These are phyloP conservation scores for Abortiporus biennis DNA, from an alignment of 1,284 basidiomycete genomes.

Conservation along the genomic window DNA sequence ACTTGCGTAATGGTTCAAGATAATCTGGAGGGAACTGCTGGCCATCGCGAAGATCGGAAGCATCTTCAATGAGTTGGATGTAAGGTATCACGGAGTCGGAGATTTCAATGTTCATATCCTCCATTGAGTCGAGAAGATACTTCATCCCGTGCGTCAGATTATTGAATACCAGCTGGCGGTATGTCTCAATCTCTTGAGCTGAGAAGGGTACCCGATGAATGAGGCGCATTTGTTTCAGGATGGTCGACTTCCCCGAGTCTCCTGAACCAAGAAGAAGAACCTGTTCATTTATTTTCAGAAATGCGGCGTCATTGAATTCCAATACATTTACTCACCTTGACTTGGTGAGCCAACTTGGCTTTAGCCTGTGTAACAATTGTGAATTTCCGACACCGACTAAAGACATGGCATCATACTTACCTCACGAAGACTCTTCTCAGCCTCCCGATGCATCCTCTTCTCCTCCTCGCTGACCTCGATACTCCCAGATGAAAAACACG, in stretches of 20 bases:
- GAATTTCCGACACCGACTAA: too few species aligned
- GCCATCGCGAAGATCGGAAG: constrained; percentile 70
- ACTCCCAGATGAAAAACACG: constrained; percentile 60
- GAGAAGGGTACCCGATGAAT: constrained; percentile 81
- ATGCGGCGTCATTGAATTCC: neutral
- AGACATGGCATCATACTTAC: constrained; percentile 32
- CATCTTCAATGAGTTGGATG: constrained; percentile 62
- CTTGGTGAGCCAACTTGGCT: constrained; percentile 62
- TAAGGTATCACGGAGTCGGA: constrained; percentile 48
- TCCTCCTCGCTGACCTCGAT: constrained; percentile 58
- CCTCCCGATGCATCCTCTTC: constrained; percentile 56
- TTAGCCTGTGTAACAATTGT: constrained; percentile 66
- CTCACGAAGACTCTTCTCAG: constrained; percentile 60
- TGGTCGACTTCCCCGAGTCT: constrained; percentile 90
- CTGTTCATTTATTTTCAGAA: constrained; percentile 28
- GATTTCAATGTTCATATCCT: constrained; percentile 78
- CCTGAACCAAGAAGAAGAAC: constrained; percentile 90
- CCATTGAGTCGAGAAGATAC: constrained; percentile 82
- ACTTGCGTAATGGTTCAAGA: constrained; percentile 55
- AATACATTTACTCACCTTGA: constrained; percentile 55
- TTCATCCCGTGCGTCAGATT: constrained; percentile 86
- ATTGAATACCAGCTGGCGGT: constrained; percentile 85
- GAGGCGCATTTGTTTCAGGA: constrained; percentile 91
- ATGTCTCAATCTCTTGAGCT: constrained; percentile 69
- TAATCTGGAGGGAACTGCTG: constrained; percentile 71